These are phyloP conservation scores for Metarhizium robertsii DNA, from an alignment of 2,329 filamentous ascomycete genomes.

Conservation along the genomic window DNA sequence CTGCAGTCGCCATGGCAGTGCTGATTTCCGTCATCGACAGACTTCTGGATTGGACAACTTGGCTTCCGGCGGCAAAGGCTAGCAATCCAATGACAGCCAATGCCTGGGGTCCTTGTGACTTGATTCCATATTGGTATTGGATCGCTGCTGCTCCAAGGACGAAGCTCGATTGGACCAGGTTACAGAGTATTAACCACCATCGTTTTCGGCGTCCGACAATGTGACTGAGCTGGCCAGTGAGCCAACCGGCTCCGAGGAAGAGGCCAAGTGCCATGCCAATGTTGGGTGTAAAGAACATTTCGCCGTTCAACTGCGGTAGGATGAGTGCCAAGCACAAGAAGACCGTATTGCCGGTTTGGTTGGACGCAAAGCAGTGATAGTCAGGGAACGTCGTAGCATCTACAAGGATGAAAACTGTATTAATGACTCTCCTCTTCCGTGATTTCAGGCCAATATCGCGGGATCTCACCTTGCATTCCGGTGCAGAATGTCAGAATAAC, in stretches of 20 bases:
- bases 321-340: conserved; percentile 45
- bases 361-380: conserved; percentile 54
- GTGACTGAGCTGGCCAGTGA: conserved; percentile 49
- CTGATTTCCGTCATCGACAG: conserved; percentile 51
- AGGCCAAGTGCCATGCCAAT: conserved; percentile 45
- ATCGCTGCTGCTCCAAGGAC: conserved; percentile 44
- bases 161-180: conserved; percentile 42
- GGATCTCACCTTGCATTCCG: conserved; percentile 36
- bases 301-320: conserved; percentile 34
- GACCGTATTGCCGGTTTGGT: conserved; percentile 57
- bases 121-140: conserved; percentile 31
- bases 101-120: conserved; percentile 25
- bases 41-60: conserved; percentile 47
- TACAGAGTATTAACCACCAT: conserved; percentile 44
- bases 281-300: conserved; percentile 42
- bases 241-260: conserved; percentile 44
- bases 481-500: conserved; percentile 39
- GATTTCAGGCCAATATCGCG: no score
- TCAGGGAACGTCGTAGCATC: conserved; percentile 52
- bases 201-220: conserved; percentile 39
- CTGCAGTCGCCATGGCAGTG: conserved; percentile 56
- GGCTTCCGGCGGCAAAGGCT: conserved; percentile 46
- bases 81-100: conserved; percentile 39
- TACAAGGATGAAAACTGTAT: conserved; percentile 7
- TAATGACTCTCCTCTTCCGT: neutral